Conservation (phyloP, 345 rosid genomes). For the Noccaea bulbosa region DNA sequence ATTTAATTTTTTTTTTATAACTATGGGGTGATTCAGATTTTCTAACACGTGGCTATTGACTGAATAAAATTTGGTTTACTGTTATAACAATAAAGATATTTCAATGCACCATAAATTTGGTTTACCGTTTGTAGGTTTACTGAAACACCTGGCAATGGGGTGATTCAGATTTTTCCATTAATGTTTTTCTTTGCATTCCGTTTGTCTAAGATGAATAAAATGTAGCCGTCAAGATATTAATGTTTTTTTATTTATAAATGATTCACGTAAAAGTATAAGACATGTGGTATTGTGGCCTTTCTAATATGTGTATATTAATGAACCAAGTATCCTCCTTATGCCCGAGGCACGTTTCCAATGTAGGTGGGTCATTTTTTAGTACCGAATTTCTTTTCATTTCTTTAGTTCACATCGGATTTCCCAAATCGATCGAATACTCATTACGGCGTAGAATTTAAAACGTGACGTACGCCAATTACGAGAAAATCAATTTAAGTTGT, state of each 20-base stretch:
- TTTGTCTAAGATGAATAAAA: too few species aligned
- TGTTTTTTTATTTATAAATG: background rate
- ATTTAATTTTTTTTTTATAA: too few species aligned
- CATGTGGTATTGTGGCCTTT: slow-evolving; percentile 11
- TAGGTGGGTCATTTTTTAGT: slow-evolving; percentile 25
- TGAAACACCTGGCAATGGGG: too few species aligned
- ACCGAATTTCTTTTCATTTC: background rate
- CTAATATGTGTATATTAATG: slow-evolving; percentile 38
- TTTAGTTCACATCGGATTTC: slow-evolving; percentile 2
- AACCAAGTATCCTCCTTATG: slow-evolving; percentile 37
- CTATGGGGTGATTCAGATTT: too few species aligned
- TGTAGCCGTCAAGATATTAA: background rate
- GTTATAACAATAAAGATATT: too few species aligned
- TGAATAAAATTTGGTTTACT: too few species aligned
- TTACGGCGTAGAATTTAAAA: background rate
- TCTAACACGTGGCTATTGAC: too few species aligned
- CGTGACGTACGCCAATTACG: too few species aligned
- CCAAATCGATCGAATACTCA: background rate
- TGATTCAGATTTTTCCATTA: too few species aligned
- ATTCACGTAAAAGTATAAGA: background rate
- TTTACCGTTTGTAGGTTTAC: too few species aligned
- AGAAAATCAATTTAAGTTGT: background rate
- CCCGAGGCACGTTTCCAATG: slow-evolving; percentile 22
- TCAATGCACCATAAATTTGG: too few species aligned
- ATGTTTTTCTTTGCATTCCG: too few species aligned